These are phyloP conservation scores for Eruca vesicaria DNA, from an alignment of 441 rosid species.

Conservation along the genomic window DNA sequence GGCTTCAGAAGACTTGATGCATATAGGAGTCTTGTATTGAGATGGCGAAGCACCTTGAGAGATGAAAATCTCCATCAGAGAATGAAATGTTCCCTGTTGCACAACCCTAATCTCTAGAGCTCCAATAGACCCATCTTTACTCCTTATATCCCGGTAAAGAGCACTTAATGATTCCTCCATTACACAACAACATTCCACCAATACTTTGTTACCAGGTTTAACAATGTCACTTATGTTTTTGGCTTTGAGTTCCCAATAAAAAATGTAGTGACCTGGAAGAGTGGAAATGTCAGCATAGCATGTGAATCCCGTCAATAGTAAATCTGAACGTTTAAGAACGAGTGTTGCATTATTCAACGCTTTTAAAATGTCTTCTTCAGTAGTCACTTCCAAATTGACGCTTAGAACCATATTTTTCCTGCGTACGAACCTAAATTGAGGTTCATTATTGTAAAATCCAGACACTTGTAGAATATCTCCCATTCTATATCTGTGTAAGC, in stretches of 20 bases:
- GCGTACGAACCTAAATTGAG: neutral
- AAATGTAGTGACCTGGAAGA: neutral
- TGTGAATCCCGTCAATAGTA: neutral
- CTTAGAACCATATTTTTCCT: neutral
- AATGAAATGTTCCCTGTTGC: neutral
- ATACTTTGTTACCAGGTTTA: neutral
- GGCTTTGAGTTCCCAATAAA: neutral
- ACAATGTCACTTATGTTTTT: neutral
- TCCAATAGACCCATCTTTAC: neutral
- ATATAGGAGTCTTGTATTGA: neutral
- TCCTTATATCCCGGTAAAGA: neutral
- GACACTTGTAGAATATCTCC: neutral
- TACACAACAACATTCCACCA: neutral
- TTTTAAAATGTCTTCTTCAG: neutral
- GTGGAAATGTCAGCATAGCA: neutral
- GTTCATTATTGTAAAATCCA: neutral
- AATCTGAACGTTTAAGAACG: neutral
- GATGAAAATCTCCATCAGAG: neutral
- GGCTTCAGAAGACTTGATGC: neutral
- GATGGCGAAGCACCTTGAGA: neutral
- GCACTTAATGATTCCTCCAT: neutral
- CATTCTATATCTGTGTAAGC: neutral
- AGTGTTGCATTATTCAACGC: neutral
- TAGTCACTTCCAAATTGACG: neutral
- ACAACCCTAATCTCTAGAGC: neutral